Evolutionary conservation across 179 eudicot species (phyloP).

Genomic region (Amaranthus tricolor): DNA sequence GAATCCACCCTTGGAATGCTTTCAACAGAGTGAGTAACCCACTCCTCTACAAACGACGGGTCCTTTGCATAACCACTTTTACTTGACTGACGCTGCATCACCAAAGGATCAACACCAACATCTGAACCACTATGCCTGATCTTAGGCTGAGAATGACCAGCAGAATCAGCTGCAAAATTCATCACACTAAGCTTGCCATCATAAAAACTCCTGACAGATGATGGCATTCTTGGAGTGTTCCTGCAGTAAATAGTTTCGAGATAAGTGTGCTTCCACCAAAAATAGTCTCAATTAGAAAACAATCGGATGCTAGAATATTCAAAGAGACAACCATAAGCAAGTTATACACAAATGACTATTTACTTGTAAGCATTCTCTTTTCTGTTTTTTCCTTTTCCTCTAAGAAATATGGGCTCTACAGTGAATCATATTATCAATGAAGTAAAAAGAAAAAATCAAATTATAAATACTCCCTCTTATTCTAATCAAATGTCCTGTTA

Average conservation of each 20-base stretch:
- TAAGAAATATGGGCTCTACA: neutral
- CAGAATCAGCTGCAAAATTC: conserved; percentile 15
- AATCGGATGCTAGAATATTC: neutral
- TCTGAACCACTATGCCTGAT: conserved; percentile 12
- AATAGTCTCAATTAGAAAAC: neutral
- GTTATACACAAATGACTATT: neutral
- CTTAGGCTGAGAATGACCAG: conserved; percentile 7
- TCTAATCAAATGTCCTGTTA: no score
- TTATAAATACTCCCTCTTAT: neutral
- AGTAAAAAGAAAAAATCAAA: neutral
- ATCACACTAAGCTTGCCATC: conserved; percentile 14
- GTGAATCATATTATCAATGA: neutral
- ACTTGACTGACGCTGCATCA: conserved; percentile 31
- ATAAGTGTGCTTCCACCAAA: neutral
- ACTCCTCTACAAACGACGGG: conserved; percentile 36
- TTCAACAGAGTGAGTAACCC: conserved; percentile 29
- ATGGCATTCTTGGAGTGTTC: conserved; percentile 31
- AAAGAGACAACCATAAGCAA: neutral
- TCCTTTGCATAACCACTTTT: conserved; percentile 26
- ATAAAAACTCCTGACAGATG: neutral
- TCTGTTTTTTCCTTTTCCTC: neutral
- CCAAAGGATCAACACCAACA: conserved; percentile 25
- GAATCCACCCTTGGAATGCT: conserved; percentile 47
- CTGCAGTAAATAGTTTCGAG: conserved; percentile 15
- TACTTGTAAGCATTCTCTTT: neutral